Conservation (phyloP, 805 yeast species). For the Nakazawaea ernobii region DNA sequence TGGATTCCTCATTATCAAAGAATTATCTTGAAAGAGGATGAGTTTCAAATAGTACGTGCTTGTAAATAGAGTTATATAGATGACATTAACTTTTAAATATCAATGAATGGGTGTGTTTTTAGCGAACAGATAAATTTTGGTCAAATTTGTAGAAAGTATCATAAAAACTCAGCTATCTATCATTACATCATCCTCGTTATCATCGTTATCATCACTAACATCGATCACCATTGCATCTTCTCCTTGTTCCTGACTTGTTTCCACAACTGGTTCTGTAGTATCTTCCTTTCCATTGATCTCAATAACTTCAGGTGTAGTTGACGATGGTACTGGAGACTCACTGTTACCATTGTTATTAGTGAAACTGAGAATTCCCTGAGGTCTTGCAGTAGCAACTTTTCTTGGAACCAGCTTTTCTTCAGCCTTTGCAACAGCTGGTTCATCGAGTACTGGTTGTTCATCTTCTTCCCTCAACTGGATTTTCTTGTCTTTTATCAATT, state of each 20-base stretch:
- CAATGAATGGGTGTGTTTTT: not conserved
- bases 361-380: no score
- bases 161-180: conserved; percentile 4
- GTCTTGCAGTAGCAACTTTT: not conserved
- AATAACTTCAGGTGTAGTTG: no score
- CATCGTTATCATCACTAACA: conserved; percentile 6
- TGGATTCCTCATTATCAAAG: conserved; percentile 28
- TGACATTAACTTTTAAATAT: not conserved
- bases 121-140: not conserved
- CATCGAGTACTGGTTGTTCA: not conserved
- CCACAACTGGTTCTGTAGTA: not conserved
- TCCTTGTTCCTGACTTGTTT: not conserved
- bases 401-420: not conserved
- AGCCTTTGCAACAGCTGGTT: not conserved
- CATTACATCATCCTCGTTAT: conserved; percentile 11
- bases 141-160: not conserved
- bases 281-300: no score
- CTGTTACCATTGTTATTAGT: no score
- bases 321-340: no score
- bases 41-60: not conserved
- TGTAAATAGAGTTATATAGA: not conserved
- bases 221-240: conserved; percentile 1
- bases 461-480: conserved; percentile 22
- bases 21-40: conserved; percentile 27
- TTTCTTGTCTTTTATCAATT: conserved; percentile 37